Evolutionary conservation across 805 yeast species (phyloP).

Genomic region (Starmerella stigmatis): DNA sequence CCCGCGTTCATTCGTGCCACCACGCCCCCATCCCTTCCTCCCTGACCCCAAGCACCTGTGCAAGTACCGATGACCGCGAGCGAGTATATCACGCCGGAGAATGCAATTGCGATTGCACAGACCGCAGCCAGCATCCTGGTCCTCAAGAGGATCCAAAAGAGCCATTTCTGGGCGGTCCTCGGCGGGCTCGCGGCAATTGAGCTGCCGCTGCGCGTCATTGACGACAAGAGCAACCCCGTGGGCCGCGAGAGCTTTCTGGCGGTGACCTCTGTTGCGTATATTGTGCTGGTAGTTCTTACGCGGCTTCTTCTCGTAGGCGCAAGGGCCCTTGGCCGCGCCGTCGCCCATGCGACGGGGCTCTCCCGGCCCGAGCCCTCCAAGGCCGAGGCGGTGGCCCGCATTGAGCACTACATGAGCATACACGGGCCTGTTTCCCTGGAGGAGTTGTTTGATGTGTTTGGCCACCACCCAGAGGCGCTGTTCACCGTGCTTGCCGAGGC

Average conservation of each 20-base stretch:
- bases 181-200: not conserved
- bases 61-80: not conserved
- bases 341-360: too few species aligned
- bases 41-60: not conserved
- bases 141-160: not conserved
- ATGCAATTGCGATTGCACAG: not conserved
- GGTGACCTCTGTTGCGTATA: not conserved
- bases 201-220: not conserved
- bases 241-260: conserved; percentile 2
- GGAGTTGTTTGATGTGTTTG: not conserved
- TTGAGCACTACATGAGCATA: not conserved
- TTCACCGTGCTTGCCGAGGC: not conserved
- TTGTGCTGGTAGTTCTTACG: not conserved
- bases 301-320: not conserved
- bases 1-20: not conserved
- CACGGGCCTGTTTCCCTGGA: not conserved
- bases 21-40: too few species aligned
- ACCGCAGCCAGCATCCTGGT: not conserved
- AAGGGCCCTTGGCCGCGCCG: not conserved
- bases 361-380: too few species aligned
- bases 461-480: too few species aligned
- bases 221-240: not conserved
- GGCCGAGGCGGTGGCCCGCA: too few species aligned
- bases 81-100: not conserved
- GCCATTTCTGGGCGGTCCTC: not conserved